Evolutionary conservation across 768 basidiomycete genomes (phyloP), one percentile per base, ranked within the genome.

Genomic region (Nevesoporus exiguus): DNA sequence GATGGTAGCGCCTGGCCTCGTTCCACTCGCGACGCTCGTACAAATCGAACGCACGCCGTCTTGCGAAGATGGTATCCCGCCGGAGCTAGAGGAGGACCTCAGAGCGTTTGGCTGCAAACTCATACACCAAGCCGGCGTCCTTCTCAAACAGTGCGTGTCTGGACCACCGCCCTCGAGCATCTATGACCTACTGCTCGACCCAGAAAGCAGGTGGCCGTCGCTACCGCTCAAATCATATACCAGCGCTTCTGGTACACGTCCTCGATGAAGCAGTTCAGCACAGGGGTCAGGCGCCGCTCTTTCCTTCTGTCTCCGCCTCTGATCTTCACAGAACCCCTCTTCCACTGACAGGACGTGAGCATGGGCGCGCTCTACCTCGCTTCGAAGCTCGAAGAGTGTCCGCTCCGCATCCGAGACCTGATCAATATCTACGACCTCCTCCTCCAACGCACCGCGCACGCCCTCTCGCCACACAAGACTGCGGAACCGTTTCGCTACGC

Each of bases 161-260:
- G 34, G 22, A 36, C 27, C 10, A 33, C n/a, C 14, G 17, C 15
- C 27, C n/a, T 57, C 45, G 44, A 47, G 22, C 41, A 27, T 42
- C 33, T 52, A 37, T 63, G 24, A 63, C 47, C 21, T 51, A 44
- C 33, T 29, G 34, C 41, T 19, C 47, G 24, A 27, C 10, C 58
- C 70, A 91, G 89, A 72, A 97, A 98, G 60, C 97, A 99, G 68
- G 95, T 97, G 27, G 95, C 95, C 14, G 90, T 98, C 49, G 93
- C 97, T 7, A 92, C 95, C 1, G 97, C 97, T 0, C 95, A 98
- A 68, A 92, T 98, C 30, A 74, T 99, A 2, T 96, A 95, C 68
- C 97, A 99, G 58, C 79, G 96, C 31, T 99, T 99, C 76, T 98
- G 90, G 90, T 98, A 83, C 72, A 90, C 96, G 17, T 86, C 88